These are phyloP conservation scores for Aotearoamyces nothofagi DNA, from an alignment of 2,329 filamentous ascomycete genomes.

Conservation along the genomic window DNA sequence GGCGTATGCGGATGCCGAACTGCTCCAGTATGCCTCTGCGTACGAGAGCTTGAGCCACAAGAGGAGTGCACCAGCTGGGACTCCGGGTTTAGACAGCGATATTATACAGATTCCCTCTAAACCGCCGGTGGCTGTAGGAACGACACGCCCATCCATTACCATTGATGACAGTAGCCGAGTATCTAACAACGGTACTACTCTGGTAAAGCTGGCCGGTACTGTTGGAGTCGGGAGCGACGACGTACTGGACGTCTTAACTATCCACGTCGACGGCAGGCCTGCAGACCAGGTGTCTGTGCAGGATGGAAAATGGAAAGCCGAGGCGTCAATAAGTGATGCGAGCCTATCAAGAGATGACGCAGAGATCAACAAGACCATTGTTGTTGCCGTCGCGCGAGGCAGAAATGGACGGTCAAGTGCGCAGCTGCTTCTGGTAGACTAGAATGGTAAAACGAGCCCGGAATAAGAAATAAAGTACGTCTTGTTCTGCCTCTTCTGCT, in stretches of 20 bases:
- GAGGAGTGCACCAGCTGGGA: slow-evolving; percentile 2
- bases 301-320: neutral
- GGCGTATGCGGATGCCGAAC: slow-evolving; percentile 26
- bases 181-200: neutral
- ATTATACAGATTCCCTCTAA: too few species aligned
- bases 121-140: too few species aligned
- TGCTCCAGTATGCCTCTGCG: slow-evolving; percentile 15
- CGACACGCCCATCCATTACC: neutral
- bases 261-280: neutral
- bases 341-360: neutral
- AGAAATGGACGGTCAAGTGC: slow-evolving; percentile 5
- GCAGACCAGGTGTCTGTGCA: neutral
- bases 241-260: neutral
- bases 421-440: too few species aligned
- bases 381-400: slow-evolving; percentile 1
- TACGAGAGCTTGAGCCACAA: slow-evolving; percentile 8
- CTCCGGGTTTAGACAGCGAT: too few species aligned
- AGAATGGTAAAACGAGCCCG: too few species aligned
- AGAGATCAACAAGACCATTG: slow-evolving; percentile 2
- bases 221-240: neutral
- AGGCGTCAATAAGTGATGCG: neutral
- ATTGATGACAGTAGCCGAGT: neutral
- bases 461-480: too few species aligned
- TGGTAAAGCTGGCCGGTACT: neutral
- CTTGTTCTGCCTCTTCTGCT: too few species aligned